phyloP scores from a whole-genome alignment of 805 yeast species.

The Myxozyma neglecta region DNA sequence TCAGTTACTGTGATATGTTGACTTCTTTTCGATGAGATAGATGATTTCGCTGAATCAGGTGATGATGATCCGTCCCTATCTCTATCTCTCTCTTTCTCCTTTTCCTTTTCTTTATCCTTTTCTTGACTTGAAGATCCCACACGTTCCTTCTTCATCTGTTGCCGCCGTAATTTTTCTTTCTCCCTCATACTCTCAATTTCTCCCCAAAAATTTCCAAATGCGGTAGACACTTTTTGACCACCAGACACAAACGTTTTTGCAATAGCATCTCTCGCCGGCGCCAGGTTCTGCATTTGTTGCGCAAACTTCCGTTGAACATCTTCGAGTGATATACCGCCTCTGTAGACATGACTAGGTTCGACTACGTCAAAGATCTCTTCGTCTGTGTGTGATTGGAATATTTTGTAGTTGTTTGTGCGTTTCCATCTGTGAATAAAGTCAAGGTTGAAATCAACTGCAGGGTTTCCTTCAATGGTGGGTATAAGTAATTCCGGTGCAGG shows the following conservation, averaged over 20 bases:
- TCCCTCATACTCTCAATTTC: conserved; percentile 29
- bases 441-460: conserved; percentile 46
- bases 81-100: not conserved
- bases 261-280: conserved; percentile 35
- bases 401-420: conserved; percentile 52
- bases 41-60: conserved; percentile 2
- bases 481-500: conserved; percentile 42
- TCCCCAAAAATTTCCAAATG: conserved; percentile 38
- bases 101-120: no score
- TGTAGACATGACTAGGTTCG: conserved; percentile 47
- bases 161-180: conserved; percentile 21
- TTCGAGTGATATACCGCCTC: conserved; percentile 33
- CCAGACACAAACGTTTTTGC: conserved; percentile 34
- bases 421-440: conserved; percentile 57
- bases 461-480: conserved; percentile 38
- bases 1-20: conserved; percentile 17
- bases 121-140: no score
- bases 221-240: conserved; percentile 35
- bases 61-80: not conserved
- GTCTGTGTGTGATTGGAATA: conserved; percentile 60
- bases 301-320: conserved; percentile 34
- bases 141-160: conserved; percentile 4
- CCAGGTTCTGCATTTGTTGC: conserved; percentile 31
- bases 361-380: conserved; percentile 67
- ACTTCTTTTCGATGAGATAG: conserved; percentile 13